Evolutionary conservation across 1,284 basidiomycete species (phyloP).

Genomic region (Fomitopsis pinicola): DNA sequence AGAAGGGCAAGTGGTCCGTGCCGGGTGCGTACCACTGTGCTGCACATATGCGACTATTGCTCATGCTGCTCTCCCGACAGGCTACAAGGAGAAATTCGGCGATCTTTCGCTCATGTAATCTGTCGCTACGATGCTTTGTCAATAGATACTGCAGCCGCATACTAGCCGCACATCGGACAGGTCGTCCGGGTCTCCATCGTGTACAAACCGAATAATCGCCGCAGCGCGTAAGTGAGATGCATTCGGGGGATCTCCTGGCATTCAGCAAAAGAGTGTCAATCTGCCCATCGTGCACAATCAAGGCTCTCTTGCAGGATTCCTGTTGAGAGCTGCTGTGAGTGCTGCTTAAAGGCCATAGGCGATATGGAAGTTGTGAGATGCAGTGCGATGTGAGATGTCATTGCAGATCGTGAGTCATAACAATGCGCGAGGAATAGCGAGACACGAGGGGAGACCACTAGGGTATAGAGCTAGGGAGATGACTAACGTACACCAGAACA

Average conservation of each 20-base stretch:
- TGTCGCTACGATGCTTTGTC: slow-evolving; percentile 9
- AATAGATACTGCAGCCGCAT: slow-evolving; percentile 19
- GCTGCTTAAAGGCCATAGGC: not conserved
- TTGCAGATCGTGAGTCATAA: not conserved
- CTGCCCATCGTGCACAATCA: not conserved
- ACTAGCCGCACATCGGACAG: not conserved
- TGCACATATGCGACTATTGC: not conserved
- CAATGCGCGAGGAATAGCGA: not conserved
- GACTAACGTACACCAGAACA: not conserved
- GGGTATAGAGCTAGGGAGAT: slow-evolving; percentile 3
- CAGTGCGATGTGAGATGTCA: not conserved
- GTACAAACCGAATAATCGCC: not conserved
- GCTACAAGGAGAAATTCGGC: slow-evolving; percentile 93
- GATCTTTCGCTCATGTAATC: slow-evolving; percentile 84
- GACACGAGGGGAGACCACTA: not conserved
- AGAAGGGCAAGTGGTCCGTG: slow-evolving; percentile 99
- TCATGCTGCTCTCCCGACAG: slow-evolving; percentile 31
- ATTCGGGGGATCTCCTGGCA: not conserved
- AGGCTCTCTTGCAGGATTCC: not conserved
- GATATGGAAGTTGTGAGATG: not conserved
- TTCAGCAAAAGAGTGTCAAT: too few species aligned
- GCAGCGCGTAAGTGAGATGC: too few species aligned
- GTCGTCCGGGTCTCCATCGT: not conserved
- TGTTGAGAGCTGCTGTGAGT: not conserved
- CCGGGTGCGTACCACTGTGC: slow-evolving; percentile 58